These are phyloP conservation scores for Cadophora sp. DNA, from an alignment of 2,329 filamentous ascomycete genomes.

Conservation along the genomic window DNA sequence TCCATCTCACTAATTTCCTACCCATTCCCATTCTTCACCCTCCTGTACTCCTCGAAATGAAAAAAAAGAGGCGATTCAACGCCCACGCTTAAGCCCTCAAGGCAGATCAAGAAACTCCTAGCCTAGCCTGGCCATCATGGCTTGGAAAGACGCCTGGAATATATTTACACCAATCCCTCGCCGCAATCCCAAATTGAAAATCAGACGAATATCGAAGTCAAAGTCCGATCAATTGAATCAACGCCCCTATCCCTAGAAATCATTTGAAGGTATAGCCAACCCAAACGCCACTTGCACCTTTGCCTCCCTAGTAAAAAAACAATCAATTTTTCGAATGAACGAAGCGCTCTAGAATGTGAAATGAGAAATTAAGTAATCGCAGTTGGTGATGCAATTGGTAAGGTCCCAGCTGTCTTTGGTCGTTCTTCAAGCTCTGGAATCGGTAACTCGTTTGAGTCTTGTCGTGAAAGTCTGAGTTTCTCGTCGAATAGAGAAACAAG, in stretches of 20 bases:
- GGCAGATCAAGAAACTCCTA: conserved; percentile 6
- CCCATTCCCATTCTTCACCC: not conserved
- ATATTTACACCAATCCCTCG: conserved; percentile 6
- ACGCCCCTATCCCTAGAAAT: conserved; percentile 18
- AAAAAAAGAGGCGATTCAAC: conserved; percentile 2
- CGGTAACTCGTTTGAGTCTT: conserved; percentile 31
- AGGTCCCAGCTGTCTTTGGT: conserved; percentile 39
- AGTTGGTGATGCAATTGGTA: not conserved
- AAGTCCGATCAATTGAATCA: not conserved
- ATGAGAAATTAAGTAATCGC: conserved; percentile 7
- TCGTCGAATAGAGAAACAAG: conserved; percentile 76
- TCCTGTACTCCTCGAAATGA: not conserved
- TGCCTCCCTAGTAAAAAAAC: conserved; percentile 5
- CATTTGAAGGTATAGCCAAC: conserved; percentile 16
- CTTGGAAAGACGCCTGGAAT: conserved; percentile 6
- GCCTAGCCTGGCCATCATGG: not conserved
- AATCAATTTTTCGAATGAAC: conserved; percentile 2
- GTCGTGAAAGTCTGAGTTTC: conserved; percentile 61
- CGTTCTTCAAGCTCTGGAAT: conserved; percentile 30
- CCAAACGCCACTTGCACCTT: conserved; percentile 10
- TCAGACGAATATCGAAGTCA: not conserved
- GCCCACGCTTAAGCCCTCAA: not conserved
- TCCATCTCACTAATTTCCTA: not conserved
- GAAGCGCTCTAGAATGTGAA: conserved; percentile 9
- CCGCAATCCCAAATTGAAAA: not conserved